Evolutionary conservation across 225 moss, liverwort and hornwort genomes (phyloP), one percentile per base, ranked within the genome.

Genomic region (Bryum argenteum): DNA sequence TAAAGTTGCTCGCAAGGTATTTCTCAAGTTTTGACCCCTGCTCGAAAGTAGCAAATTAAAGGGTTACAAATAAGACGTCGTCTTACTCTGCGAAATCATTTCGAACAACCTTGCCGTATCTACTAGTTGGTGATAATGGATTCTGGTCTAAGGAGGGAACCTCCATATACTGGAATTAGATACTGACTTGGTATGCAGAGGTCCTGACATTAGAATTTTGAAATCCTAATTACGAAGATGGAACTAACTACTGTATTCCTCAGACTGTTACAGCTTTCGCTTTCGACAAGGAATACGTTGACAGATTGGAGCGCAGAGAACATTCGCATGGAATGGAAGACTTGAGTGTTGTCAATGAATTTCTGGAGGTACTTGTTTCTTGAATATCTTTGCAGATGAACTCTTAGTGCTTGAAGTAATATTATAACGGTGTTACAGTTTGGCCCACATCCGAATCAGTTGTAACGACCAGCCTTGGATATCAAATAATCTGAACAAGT

Each of bases 1-100:
- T 83, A 96, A 89, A 84, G 95, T 93, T 71, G 93, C 95, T 78
- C 89, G 90, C 62, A 96, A 96, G 93, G 95, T 96, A 69, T 47
- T 71, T 79, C 60, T 71, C 53, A 53, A 51, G 40, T 28, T 50
- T 55, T 52, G 41, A 59, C 38, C 42, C 24, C 3, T 61, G 60
- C 66, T 26, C 75, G 67, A 63, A 41, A 54, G 54, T 37, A 69
- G 40, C 38, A 39, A 67, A 26, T 37, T 10, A 37, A 18, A 44
- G 18, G 59, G 21, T 19, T 33, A 5, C 38, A 57, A 50, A 65
- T 16, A 71, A 51, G 43, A 12, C 4, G 26, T 58, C 38, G 26
- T 44, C 73, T 69, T 58, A 16, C 24, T 24, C 59, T 79, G 28
- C 2, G 16, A 72, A 53, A 16, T 65, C 33, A 47, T 24, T 54